These are phyloP conservation scores for Gymnopilus dilepis DNA, from an alignment of 768 basidiomycete genomes.

Conservation along the genomic window DNA sequence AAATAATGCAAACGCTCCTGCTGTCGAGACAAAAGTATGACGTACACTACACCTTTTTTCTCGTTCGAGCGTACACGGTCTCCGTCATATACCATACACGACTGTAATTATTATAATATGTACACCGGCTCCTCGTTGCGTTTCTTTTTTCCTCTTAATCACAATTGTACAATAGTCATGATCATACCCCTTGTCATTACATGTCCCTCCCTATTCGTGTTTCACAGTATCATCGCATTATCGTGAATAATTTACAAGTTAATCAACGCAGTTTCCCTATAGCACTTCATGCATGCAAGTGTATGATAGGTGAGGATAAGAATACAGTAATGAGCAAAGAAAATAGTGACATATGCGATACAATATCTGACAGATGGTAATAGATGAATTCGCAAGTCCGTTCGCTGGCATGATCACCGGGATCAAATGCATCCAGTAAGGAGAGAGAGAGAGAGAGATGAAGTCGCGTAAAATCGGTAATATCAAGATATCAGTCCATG, in stretches of 20 bases:
- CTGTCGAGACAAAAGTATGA: conserved; percentile 12
- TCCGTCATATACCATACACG: background rate
- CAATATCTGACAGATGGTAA: conserved; percentile 23
- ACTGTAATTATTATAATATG: conserved; percentile 14
- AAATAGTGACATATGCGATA: conserved; percentile 22
- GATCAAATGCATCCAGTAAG: conserved; percentile 14
- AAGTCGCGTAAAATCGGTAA: background rate
- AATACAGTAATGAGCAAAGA: conserved; percentile 21
- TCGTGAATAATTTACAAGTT: conserved; percentile 8
- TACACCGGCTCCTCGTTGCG: background rate
- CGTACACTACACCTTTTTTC: conserved; percentile 9
- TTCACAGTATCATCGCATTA: conserved; percentile 4
- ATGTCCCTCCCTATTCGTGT: conserved; percentile 7
- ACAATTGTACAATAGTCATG: conserved; percentile 22
- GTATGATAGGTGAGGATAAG: conserved; percentile 7
- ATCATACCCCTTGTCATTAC: conserved; percentile 21
- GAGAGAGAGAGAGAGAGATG: background rate
- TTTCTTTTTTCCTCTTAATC: background rate
- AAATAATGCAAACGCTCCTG: conserved; percentile 5
- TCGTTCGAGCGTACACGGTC: background rate
- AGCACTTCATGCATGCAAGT: background rate
- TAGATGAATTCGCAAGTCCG: conserved; percentile 18
- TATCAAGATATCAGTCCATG: conserved; percentile 46
- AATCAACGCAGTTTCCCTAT: conserved; percentile 1
- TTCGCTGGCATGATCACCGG: conserved; percentile 21